Percentiles rank a stretch among this genome's conserved stretches.
These are phyloP conservation scores for Phaeophleospora eucalypticola DNA, from an alignment of 2,329 filamentous ascomycete species.

Conservation along the genomic window DNA sequence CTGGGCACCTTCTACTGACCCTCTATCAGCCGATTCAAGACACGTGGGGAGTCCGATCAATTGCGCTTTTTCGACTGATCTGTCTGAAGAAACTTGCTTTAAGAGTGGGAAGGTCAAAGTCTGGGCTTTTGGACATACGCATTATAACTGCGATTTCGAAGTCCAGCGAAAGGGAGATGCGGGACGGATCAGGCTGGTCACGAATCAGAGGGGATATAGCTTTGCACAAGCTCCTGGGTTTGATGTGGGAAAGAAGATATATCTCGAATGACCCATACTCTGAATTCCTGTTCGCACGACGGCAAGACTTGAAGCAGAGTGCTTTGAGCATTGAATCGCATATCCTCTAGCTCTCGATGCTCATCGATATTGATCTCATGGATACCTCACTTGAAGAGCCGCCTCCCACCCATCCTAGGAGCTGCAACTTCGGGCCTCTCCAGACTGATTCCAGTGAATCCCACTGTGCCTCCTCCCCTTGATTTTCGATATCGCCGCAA, in stretches of 20 bases:
- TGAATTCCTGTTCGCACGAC: too few relatives aligned
- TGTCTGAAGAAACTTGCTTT: conserved; percentile 8
- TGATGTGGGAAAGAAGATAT: neutral
- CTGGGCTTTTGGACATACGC: conserved; percentile 17
- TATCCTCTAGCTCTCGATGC: too few relatives aligned
- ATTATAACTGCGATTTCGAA: conserved; percentile 1
- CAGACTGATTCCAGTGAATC: conserved; percentile 48
- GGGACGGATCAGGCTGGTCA: neutral
- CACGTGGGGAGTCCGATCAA: conserved; percentile 25
- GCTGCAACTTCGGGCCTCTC: conserved; percentile 39
- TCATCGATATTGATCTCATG: too few relatives aligned
- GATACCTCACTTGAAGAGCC: conserved; percentile 43
- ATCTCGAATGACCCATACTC: too few relatives aligned
- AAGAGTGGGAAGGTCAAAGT: conserved; percentile 5
- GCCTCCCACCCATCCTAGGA: conserved; percentile 43
- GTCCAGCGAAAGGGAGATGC: neutral
- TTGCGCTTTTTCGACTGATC: conserved; percentile 11
- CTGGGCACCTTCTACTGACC: conserved; percentile 39
- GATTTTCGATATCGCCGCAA: conserved; percentile 62
- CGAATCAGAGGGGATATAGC: neutral
- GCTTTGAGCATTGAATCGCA: too few relatives aligned
- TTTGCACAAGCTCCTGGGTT: neutral
- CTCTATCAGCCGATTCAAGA: conserved; percentile 33
- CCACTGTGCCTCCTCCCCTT: conserved; percentile 58
- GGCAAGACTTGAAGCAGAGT: too few relatives aligned